These are phyloP conservation scores for Zygosaccharomyces pseudobailii DNA, from an alignment of 1,139 yeast genomes.

Conservation along the genomic window DNA sequence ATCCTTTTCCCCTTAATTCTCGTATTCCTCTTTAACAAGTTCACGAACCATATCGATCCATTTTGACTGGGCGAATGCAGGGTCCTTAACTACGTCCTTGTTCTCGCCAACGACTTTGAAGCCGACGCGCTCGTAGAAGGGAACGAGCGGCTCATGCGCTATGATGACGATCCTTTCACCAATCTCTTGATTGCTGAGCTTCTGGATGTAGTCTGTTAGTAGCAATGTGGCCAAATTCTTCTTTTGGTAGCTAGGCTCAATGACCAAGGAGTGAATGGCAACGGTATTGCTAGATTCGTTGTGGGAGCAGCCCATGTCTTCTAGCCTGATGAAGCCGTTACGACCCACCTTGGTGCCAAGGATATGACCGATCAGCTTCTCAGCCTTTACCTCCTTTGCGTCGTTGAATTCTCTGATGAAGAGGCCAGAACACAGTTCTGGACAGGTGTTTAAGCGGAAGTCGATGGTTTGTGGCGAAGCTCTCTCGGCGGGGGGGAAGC, in stretches of 20 bases:
- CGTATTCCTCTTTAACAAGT: slow-evolving; percentile 34
- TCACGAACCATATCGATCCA: slow-evolving; percentile 37
- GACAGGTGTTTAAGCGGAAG: slow-evolving; percentile 75
- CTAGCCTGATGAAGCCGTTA: slow-evolving; percentile 51
- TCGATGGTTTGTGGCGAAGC: slow-evolving; percentile 57
- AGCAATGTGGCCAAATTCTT: slow-evolving; percentile 77
- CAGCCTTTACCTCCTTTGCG: slow-evolving; percentile 41
- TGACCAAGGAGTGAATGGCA: slow-evolving; percentile 78
- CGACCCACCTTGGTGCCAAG: slow-evolving; percentile 70
- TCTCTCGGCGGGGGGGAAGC: slow-evolving; percentile 67
- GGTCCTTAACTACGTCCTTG: slow-evolving; percentile 27
- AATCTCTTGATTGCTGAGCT: slow-evolving; percentile 78
- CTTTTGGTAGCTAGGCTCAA: slow-evolving; percentile 76
- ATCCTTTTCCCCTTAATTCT: slow-evolving; percentile 14
- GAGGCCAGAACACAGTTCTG: slow-evolving; percentile 85
- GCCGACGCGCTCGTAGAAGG: slow-evolving; percentile 78
- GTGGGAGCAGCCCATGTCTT: slow-evolving; percentile 64
- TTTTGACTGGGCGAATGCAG: slow-evolving; percentile 27
- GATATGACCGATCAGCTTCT: slow-evolving; percentile 76
- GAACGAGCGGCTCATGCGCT: slow-evolving; percentile 63
- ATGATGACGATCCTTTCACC: slow-evolving; percentile 74
- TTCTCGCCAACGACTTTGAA: slow-evolving; percentile 41
- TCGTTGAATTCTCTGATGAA: slow-evolving; percentile 65
- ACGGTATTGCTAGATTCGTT: slow-evolving; percentile 67
- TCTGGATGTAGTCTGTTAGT: slow-evolving; percentile 85